These are phyloP conservation scores for Articulospora tetracladia DNA, from an alignment of 495 filamentous ascomycete genomes.

Conservation along the genomic window DNA sequence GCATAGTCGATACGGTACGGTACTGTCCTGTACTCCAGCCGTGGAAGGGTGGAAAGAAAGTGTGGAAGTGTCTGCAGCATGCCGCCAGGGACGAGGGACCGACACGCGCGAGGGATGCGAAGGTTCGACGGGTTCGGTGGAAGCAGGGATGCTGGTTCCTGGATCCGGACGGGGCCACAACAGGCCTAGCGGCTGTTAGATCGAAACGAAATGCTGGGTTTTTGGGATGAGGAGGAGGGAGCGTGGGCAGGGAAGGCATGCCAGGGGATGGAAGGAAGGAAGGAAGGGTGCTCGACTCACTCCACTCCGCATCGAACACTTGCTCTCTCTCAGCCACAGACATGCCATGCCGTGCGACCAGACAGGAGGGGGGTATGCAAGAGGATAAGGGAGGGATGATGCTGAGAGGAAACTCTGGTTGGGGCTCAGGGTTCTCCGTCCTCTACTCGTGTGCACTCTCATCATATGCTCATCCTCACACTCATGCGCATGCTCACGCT, in stretches of 20 bases:
- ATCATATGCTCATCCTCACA: too few species aligned
- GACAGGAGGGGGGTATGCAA: too few species aligned
- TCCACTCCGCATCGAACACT: background rate
- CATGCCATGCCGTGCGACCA: too few species aligned
- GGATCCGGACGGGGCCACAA: background rate
- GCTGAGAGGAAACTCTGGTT: too few species aligned
- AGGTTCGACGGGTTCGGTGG: background rate
- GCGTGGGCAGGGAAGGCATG: too few species aligned
- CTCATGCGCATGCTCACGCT: too few species aligned
- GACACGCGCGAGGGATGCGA: background rate
- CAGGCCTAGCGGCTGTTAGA: background rate
- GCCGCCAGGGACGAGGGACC: background rate
- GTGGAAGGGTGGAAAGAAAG: too few species aligned
- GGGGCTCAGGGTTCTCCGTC: too few species aligned
- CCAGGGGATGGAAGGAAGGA: too few species aligned
- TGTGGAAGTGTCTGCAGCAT: background rate
- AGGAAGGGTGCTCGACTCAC: background rate
- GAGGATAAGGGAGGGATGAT: too few species aligned
- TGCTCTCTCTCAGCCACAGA: background rate
- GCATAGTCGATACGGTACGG: background rate
- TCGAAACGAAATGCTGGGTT: slow-evolving; percentile 19
- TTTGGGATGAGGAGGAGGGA: background rate
- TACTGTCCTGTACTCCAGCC: too few species aligned
- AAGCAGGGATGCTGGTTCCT: background rate
- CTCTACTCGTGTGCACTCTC: too few species aligned